These are phyloP conservation scores for Rhizophagus clarus DNA, from an alignment of 192 early-diverging fungal genomes.

Conservation along the genomic window DNA sequence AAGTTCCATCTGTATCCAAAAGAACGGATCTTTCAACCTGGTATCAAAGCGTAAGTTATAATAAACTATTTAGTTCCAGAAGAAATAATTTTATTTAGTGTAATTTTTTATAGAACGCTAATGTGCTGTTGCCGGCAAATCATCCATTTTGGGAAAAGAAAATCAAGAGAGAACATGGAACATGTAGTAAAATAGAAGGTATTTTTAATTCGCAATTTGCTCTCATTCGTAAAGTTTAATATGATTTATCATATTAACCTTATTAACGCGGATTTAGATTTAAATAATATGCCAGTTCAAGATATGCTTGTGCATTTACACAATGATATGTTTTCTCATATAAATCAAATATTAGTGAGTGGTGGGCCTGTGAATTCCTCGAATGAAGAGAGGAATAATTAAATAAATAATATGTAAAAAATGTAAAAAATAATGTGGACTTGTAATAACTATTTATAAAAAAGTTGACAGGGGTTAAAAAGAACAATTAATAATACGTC, in stretches of 20 bases:
- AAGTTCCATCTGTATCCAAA: constrained; percentile 41
- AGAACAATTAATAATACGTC: background rate
- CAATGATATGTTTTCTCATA: constrained; percentile 5
- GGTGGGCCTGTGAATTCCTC: background rate
- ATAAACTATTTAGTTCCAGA: background rate
- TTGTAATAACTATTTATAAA: constrained; percentile 4
- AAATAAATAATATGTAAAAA: background rate
- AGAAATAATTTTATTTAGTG: background rate
- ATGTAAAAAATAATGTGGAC: background rate
- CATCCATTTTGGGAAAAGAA: constrained; percentile 1
- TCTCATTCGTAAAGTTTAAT: background rate
- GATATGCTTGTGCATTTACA: constrained; percentile 21
- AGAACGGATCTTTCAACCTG: constrained; percentile 22
- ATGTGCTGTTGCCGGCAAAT: background rate
- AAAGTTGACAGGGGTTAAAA: background rate
- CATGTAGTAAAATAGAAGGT: background rate
- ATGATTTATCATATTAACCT: no score
- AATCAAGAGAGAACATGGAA: background rate
- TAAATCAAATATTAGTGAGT: background rate
- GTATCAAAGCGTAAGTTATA: constrained; percentile 18
- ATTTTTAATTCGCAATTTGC: background rate
- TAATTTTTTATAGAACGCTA: background rate
- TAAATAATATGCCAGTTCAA: constrained; percentile 5
- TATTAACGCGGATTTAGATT: background rate
- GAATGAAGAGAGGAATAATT: background rate